Base-by-base conservation (phyloP, 495 filamentous ascomycete genomes). In the Tuber magnatum region DNA sequence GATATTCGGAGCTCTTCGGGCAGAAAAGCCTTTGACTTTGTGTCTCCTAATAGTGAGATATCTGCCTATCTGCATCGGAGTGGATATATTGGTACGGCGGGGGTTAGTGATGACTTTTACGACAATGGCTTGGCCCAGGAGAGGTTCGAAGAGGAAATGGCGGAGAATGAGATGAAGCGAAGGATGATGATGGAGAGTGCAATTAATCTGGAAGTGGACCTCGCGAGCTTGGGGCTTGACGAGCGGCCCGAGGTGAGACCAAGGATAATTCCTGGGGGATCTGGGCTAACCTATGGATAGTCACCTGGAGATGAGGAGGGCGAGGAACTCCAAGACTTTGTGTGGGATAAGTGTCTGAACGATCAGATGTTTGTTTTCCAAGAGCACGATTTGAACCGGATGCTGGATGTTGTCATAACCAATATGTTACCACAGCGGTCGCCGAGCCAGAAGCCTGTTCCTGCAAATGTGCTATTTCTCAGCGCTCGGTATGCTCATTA, bases 321-420 rank as follows among this genome's bases (percentile, higher is more conserved):
- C 81, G 92, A 92, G 74, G 93, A 97, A 73, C 89, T 90, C 68
- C 93, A 97, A 81, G 95, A 98, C 74, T 99, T 99, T 78, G 90
- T 97, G n/a, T 99, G 95, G 95, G 92, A 93, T 80, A 87, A 91
- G 81, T 99, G 95, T 84, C 85, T 97, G 68, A 93, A 97, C 81
- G 95, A 99, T 83, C 95, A 99, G 82, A 99, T 99, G 95, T 99
- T 99, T 80, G 95, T 99, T 39, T 98, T 99, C 83, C 96, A 98
- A 84, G 96, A 99, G 73, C 89, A 88, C 80, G 96, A 98, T 76
- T 85, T 99, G 69, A 90, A 92, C 71, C 89, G 90, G 73, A 97
- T 98, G 75, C 88, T 99, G 71, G 92, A 97, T 80, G 93, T 99
- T 69, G 90, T 97, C 81, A 97, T 99, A 81, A 98, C 95, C 74